Conservation (phyloP, 2,329 filamentous ascomycete genomes). For the Cordyceps cateniannulata region DNA sequence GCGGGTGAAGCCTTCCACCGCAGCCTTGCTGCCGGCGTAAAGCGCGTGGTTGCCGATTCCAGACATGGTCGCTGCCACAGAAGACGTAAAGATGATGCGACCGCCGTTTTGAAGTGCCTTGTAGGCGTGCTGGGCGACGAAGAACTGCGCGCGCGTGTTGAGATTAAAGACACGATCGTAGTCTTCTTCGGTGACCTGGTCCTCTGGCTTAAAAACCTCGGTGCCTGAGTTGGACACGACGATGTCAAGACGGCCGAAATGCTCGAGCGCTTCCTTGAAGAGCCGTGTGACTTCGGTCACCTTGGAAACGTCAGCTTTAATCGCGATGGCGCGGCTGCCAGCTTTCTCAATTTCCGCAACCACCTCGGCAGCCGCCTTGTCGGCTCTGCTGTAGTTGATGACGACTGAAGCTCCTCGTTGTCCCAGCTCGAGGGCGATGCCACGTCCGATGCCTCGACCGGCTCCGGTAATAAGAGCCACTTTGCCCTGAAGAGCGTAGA, state of each 20-base stretch:
- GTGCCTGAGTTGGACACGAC: constrained; percentile 64
- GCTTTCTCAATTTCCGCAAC: constrained; percentile 49
- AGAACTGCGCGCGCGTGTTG: constrained; percentile 68
- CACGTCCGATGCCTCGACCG: constrained; percentile 59
- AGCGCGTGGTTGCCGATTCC: constrained; percentile 50
- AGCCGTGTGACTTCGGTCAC: constrained; percentile 53
- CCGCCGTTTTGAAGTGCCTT: constrained; percentile 64
- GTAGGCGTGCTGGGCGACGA: constrained; percentile 69
- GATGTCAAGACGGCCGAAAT: constrained; percentile 65
- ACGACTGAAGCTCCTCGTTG: constrained; percentile 58
- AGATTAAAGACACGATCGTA: constrained; percentile 68
- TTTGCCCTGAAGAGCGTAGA: constrained; percentile 29
- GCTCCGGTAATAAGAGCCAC: constrained; percentile 58
- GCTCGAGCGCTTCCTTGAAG: constrained; percentile 57
- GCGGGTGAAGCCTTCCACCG: constrained; percentile 66
- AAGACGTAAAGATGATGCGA: constrained; percentile 66
- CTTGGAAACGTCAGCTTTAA: constrained; percentile 60
- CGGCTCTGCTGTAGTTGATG: constrained; percentile 59
- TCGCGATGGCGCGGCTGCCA: constrained; percentile 49
- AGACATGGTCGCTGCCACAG: constrained; percentile 57
- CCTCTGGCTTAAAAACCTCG: constrained; percentile 63
- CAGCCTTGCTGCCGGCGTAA: constrained; percentile 67
- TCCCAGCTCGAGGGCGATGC: constrained; percentile 61
- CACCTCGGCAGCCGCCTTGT: constrained; percentile 48
- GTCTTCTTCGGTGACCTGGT: constrained; percentile 58